Conservation (phyloP, 257 asterid genomes). For the Eustoma russellianum region DNA sequence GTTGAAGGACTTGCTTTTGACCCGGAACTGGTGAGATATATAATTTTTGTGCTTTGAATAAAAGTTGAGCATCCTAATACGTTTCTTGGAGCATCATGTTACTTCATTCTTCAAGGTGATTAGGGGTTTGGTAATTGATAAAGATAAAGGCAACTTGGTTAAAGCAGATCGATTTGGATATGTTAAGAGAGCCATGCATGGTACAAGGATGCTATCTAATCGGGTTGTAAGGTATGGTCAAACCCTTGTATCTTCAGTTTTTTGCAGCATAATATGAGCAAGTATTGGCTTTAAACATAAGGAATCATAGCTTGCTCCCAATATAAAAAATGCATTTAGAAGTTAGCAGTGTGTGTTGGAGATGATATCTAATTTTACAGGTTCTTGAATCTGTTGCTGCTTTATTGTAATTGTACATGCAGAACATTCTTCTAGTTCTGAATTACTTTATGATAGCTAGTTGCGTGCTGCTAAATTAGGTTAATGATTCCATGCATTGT, state of each 20-base stretch:
- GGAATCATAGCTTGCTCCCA: not conserved
- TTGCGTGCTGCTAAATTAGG: conserved; percentile 15
- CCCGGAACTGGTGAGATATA: conserved; percentile 61
- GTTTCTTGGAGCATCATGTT: conserved; percentile 9
- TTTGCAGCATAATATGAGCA: not conserved
- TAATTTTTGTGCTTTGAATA: not conserved
- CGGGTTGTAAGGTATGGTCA: conserved; percentile 59
- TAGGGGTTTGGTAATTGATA: conserved; percentile 83
- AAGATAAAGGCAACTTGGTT: conserved; percentile 79
- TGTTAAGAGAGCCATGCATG: conserved; percentile 85
- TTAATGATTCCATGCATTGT: conserved; percentile 16
- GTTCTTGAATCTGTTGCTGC: not conserved
- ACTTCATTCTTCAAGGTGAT: conserved; percentile 46
- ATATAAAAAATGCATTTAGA: too few relatives aligned
- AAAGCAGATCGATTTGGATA: conserved; percentile 91
- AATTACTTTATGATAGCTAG: not conserved
- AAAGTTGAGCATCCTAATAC: not conserved
- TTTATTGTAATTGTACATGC: not conserved
- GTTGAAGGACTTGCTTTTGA: conserved; percentile 90
- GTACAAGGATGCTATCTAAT: conserved; percentile 71
- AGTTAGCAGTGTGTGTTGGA: not conserved
- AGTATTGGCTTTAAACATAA: conserved; percentile 1
- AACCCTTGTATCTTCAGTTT: conserved; percentile 11
- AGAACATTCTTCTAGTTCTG: conserved; percentile 1
- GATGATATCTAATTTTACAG: not conserved